phyloP scores from a whole-genome alignment of 768 basidiomycete species.

The Russula vinacea region DNA sequence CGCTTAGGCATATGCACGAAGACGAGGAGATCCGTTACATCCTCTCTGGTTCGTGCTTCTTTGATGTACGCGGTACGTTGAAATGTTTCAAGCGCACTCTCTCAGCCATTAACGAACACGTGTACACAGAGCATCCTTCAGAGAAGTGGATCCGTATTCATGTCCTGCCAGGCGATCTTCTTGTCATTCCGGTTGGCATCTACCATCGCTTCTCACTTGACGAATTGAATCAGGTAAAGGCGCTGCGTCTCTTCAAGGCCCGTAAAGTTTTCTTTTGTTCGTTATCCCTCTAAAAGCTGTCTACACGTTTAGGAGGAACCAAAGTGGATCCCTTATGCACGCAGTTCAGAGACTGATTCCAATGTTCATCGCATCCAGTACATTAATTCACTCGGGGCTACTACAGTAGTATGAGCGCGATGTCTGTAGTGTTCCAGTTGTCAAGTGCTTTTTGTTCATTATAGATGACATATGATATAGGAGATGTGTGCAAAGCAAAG shows the following conservation, averaged over 20 bases:
- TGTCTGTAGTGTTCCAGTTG: neutral
- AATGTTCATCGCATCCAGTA: conserved; percentile 66
- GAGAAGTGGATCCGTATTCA: conserved; percentile 82
- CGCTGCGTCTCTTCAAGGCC: conserved; percentile 83
- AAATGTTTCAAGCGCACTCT: neutral
- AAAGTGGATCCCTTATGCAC: conserved; percentile 81
- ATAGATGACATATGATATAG: neutral
- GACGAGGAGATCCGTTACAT: conserved; percentile 95
- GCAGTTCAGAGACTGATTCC: conserved; percentile 55
- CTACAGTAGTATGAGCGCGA: neutral
- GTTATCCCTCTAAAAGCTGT: neutral
- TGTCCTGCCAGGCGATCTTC: conserved; percentile 72
- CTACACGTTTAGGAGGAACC: conserved; percentile 67
- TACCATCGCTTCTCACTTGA: conserved; percentile 96
- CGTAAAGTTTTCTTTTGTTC: conserved; percentile 17
- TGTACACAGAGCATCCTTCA: conserved; percentile 54
- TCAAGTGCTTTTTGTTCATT: too few species aligned
- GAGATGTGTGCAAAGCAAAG: neutral
- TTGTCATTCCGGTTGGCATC: conserved; percentile 86
- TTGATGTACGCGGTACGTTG: conserved; percentile 78
- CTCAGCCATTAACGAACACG: neutral
- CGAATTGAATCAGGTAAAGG: conserved; percentile 64
- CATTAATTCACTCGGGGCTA: conserved; percentile 39
- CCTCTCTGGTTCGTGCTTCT: conserved; percentile 81
- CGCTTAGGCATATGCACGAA: conserved; percentile 81